These are phyloP conservation scores for Nitzschia sp. DNA, from an alignment of 108 stramenopile genomes.

Conservation along the genomic window DNA sequence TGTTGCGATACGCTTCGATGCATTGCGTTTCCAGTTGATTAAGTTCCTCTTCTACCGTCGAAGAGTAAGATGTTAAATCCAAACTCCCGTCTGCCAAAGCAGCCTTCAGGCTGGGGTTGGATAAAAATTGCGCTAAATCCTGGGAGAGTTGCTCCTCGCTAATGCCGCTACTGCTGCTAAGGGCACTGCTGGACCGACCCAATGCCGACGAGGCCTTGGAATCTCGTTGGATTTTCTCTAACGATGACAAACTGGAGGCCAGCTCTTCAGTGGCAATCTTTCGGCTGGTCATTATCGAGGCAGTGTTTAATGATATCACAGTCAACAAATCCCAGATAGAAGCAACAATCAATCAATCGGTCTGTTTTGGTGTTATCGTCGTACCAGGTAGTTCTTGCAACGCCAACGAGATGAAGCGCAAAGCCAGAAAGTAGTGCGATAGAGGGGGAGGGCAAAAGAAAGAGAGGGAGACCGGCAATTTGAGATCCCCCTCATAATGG, in stretches of 20 bases:
- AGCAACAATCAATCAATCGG: too few species aligned
- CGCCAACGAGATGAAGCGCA: too few species aligned
- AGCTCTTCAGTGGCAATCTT: conserved; percentile 7
- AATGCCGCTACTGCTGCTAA: conserved; percentile 1
- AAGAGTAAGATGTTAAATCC: conserved; percentile 78
- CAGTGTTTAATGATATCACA: too few species aligned
- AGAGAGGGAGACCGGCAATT: too few species aligned
- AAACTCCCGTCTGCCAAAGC: conserved; percentile 84
- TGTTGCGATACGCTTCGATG: conserved; percentile 69
- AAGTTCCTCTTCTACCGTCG: conserved; percentile 79
- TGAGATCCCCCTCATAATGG: too few species aligned
- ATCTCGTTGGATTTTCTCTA: conserved; percentile 7
- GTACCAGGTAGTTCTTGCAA: too few species aligned
- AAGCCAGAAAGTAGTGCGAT: too few species aligned
- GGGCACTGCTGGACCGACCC: not conserved
- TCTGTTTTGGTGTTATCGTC: too few species aligned
- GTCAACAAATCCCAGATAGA: too few species aligned
- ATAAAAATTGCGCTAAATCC: conserved; percentile 82
- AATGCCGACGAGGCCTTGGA: not conserved
- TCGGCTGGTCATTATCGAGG: not conserved
- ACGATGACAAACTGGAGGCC: conserved; percentile 5
- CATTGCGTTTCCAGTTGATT: conserved; percentile 72
- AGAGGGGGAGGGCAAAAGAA: too few species aligned
- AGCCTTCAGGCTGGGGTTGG: conserved; percentile 74
- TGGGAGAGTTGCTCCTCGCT: conserved; percentile 77